phyloP scores from a whole-genome alignment of 345 rosid genomes.

The Raphanus sativus region DNA sequence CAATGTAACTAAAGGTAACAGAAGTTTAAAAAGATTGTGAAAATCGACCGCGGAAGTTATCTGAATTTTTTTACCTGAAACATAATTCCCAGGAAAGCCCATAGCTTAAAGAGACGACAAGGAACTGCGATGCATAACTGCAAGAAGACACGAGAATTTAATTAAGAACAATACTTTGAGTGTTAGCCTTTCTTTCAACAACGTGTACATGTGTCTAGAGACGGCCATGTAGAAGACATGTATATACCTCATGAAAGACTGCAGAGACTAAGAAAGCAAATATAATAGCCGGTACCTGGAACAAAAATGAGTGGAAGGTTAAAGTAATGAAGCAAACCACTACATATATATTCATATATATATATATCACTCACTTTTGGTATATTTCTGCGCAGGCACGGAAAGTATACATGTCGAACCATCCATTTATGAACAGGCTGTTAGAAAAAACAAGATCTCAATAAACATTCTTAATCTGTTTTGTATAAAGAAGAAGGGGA shows the following conservation, averaged over 20 bases:
- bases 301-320: not conserved
- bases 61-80: constrained; percentile 59
- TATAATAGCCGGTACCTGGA: constrained; percentile 70
- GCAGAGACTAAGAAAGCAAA: constrained; percentile 87
- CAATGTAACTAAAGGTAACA: constrained; percentile 3
- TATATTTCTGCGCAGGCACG: constrained; percentile 71
- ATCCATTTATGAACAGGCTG: constrained; percentile 99
- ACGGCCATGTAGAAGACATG: constrained; percentile 1
- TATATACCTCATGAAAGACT: constrained; percentile 85
- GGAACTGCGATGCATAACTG: constrained; percentile 98
- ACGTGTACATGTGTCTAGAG: constrained; percentile 5
- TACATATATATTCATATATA: not conserved
- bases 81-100: constrained; percentile 98
- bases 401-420: constrained; percentile 95
- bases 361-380: constrained; percentile 61
- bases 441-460: constrained; percentile 32
- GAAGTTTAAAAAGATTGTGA: not conserved
- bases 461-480: not conserved
- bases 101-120: constrained; percentile 82
- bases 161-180: not conserved
- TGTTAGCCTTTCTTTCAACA: not conserved
- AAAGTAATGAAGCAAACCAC: not conserved
- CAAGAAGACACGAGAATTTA: not conserved
- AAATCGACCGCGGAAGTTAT: not conserved
- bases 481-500: not conserved